Base-by-base conservation (phyloP, 2,329 filamentous ascomycete genomes). In the Curvularia hawaiiensis region DNA sequence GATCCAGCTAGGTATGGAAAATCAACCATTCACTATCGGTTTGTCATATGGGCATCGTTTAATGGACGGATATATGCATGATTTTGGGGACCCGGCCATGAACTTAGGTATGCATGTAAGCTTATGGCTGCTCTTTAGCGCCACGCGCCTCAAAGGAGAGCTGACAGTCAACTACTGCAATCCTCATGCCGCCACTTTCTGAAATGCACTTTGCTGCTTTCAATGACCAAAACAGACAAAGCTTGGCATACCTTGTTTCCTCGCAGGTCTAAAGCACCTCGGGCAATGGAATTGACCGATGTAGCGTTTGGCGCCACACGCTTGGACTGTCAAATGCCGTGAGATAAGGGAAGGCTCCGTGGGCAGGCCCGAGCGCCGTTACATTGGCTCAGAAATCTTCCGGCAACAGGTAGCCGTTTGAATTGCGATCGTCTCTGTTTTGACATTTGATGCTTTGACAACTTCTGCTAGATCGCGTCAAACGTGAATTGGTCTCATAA, bases 181-280 rank as follows among this genome's bases (percentile, higher is more conserved):
- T 2, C 67, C 66, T 1, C 70, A 70, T 46, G 59, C 59, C 10
- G 3, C 30, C 30, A 31, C 30, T 31, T 31, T 31, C 10, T 31
- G 30, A 31, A 54, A 59, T 22, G 49, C 63, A 9, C 59, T 56
- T 5, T 65, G 62, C 6, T 74, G 16, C 35, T 70, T 24, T 48
- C 56, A 4, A 49, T 73, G 35, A 9, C 35, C 16, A 9, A 6
- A 38, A 38, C 16, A 10, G 35, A 18, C 35, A 38, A n/a, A 18
- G 35, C 35, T 38, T 38, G n/a, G 35, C 8, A 38, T 38, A 18
- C 16, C 35, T 38, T 38, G 35, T 38, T 16, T 38, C 35, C 8
- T 38, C 16, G 35, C 35, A 38, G 16, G 35, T 6, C 35, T 38
- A 16, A 38, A 18, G 35, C 7, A 38, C 14, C 35, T 38, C n/a